phyloP scores from a whole-genome alignment of 2,329 filamentous ascomycete genomes.

The Sphaerostilbella broomeana region DNA sequence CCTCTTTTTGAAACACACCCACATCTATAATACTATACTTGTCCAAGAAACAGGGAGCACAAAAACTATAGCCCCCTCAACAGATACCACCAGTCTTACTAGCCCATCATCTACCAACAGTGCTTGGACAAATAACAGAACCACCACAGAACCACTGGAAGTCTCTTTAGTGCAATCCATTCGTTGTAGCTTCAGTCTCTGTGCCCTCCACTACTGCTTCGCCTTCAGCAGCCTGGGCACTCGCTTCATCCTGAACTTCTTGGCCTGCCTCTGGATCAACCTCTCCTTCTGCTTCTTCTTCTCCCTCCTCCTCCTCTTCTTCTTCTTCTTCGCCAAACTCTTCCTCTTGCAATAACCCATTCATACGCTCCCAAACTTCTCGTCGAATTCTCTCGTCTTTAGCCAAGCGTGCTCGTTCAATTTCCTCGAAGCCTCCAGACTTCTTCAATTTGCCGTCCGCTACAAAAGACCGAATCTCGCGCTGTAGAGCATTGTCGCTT shows the following conservation, averaged over 20 bases:
- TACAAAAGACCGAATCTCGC: conserved; percentile 80
- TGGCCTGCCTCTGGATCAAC: conserved; percentile 19
- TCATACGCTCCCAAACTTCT: conserved; percentile 67
- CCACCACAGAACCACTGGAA: too few species aligned
- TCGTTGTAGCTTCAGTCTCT: conserved; percentile 3
- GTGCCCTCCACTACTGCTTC: conserved; percentile 9
- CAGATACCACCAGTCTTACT: too few species aligned
- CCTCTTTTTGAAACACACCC: too few species aligned
- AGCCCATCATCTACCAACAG: too few species aligned
- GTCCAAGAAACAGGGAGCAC: too few species aligned
- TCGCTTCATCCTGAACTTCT: conserved; percentile 13
- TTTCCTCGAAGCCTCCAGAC: conserved; percentile 89
- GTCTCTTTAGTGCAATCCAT: too few species aligned
- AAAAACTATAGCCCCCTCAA: too few species aligned
- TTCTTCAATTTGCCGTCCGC: conserved; percentile 91
- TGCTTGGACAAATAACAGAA: too few species aligned
- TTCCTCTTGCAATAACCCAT: conserved; percentile 45
- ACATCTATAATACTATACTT: too few species aligned
- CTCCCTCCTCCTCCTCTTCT: conserved; percentile 20
- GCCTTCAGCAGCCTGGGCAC: conserved; percentile 12
- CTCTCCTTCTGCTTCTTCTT: conserved; percentile 15
- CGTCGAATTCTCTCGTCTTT: conserved; percentile 82
- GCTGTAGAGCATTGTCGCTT: conserved; percentile 68
- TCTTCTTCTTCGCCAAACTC: conserved; percentile 34
- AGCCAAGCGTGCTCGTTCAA: conserved; percentile 72